Conservation (phyloP, 2,329 filamentous ascomycete species). For the Tolypocladium album region DNA sequence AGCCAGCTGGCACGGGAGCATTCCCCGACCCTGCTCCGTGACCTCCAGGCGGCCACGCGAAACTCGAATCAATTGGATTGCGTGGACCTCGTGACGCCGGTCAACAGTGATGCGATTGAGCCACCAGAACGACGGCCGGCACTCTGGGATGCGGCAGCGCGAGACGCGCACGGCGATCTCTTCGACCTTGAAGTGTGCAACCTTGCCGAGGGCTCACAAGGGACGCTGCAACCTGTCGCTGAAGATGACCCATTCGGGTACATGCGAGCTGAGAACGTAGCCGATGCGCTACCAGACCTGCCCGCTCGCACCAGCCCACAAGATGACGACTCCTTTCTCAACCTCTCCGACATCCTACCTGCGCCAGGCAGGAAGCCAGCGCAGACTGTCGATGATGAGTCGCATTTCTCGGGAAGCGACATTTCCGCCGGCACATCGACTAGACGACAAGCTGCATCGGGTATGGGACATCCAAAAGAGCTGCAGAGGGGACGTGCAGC, state of each 20-base stretch:
- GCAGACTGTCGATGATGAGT: conserved; percentile 3
- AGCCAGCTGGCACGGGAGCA: conserved; percentile 70
- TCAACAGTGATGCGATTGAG: conserved; percentile 28
- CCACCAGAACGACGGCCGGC: conserved; percentile 21
- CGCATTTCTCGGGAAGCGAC: conserved; percentile 11
- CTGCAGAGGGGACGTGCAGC: neutral
- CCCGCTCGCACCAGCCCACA: neutral
- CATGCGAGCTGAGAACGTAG: conserved; percentile 6
- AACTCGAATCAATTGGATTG: conserved; percentile 39
- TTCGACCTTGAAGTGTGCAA: conserved; percentile 54
- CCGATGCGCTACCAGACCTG: neutral
- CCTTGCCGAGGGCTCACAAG: conserved; percentile 33
- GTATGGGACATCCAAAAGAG: neutral
- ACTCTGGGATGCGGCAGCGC: conserved; percentile 62
- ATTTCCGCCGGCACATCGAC: conserved; percentile 6
- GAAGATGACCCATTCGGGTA: conserved; percentile 30
- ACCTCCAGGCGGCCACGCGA: conserved; percentile 51
- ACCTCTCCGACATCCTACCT: conserved; percentile 13
- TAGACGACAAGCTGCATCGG: neutral
- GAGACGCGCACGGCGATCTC: conserved; percentile 54
- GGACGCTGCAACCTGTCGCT: conserved; percentile 9
- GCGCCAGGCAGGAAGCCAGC: conserved; percentile 2
- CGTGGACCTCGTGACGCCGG: conserved; percentile 26
- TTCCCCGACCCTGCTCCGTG: conserved; percentile 53
- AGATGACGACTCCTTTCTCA: conserved; percentile 10